Percentiles rank a stretch among this genome's conserved stretches.
Conservation (phyloP, 2,329 filamentous ascomycete species). For the Monosporascus sp. region DNA sequence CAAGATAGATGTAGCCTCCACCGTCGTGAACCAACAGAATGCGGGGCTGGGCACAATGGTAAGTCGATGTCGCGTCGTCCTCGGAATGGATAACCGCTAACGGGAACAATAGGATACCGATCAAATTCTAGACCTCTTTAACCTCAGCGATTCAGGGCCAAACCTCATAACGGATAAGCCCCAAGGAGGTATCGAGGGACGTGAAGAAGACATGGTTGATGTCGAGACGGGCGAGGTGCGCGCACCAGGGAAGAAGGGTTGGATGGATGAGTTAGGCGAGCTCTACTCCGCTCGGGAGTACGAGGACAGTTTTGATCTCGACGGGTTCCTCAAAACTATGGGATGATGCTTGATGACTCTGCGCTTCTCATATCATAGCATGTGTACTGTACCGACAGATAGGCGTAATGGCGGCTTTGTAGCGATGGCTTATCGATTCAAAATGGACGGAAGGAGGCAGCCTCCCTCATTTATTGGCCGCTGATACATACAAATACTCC, state of each 20-base stretch:
- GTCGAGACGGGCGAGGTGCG: slow-evolving; percentile 86
- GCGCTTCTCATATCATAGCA: no score
- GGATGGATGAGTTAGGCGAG: slow-evolving; percentile 90
- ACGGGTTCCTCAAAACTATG: slow-evolving; percentile 94
- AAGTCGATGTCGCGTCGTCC: slow-evolving; percentile 8
- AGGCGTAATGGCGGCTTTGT: no score
- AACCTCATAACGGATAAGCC: slow-evolving; percentile 58
- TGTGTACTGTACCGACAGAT: no score
- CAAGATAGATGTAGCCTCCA: slow-evolving; percentile 98
- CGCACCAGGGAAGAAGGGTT: slow-evolving; percentile 93
- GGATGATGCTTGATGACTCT: slow-evolving; percentile 6
- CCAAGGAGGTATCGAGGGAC: slow-evolving; percentile 51
- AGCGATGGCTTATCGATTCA: no score
- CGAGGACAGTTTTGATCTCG: slow-evolving; percentile 94
- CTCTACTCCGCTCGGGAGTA: slow-evolving; percentile 98
- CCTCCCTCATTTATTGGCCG: no score
- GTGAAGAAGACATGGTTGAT: slow-evolving; percentile 85
- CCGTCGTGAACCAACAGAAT: slow-evolving; percentile 98
- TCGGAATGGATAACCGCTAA: slow-evolving; percentile 10
- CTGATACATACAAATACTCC: no score
- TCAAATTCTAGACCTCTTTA: slow-evolving; percentile 95
- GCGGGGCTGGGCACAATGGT: slow-evolving; percentile 62
- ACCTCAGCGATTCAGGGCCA: slow-evolving; percentile 72
- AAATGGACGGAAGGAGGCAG: no score
- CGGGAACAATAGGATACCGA: slow-evolving; percentile 68